phyloP scores from a whole-genome alignment of 2,329 filamentous ascomycete species.

The Xylariaceae sp. region DNA sequence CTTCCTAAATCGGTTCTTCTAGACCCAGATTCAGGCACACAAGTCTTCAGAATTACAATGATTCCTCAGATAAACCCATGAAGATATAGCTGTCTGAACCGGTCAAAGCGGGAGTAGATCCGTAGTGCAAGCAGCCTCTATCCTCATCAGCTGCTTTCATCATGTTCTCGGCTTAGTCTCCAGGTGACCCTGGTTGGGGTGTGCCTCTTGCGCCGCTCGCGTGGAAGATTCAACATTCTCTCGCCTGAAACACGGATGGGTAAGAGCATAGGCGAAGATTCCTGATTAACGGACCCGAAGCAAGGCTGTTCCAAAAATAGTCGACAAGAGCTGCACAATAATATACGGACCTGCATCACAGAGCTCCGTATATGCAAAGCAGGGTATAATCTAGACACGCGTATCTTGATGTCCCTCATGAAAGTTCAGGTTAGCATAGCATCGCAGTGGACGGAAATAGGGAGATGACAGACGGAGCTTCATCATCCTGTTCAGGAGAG shows the following conservation, averaged over 20 bases:
- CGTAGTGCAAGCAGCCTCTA: not conserved
- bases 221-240: not conserved
- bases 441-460: conserved; percentile 5
- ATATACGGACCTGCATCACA: conserved; percentile 16
- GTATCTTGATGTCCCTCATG: not conserved
- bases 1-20: not conserved
- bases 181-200: not conserved
- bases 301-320: conserved; percentile 20
- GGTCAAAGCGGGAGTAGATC: not conserved
- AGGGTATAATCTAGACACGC: conserved; percentile 12
- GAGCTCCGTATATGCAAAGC: conserved; percentile 5
- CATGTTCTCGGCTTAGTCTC: conserved; percentile 10
- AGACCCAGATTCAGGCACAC: not conserved
- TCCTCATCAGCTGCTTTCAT: not conserved
- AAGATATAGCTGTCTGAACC: too few relatives aligned
- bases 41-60: not conserved
- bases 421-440: not conserved
- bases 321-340: conserved; percentile 9
- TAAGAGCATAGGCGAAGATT: not conserved
- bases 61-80: too few relatives aligned
- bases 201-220: not conserved
- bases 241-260: conserved; percentile 8
- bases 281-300: not conserved
- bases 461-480: conserved; percentile 6
- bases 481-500: conserved; percentile 5